Evolutionary conservation across 371 early-diverging fungal genomes (phyloP).

Genomic region (Haplosporangium sp.): DNA sequence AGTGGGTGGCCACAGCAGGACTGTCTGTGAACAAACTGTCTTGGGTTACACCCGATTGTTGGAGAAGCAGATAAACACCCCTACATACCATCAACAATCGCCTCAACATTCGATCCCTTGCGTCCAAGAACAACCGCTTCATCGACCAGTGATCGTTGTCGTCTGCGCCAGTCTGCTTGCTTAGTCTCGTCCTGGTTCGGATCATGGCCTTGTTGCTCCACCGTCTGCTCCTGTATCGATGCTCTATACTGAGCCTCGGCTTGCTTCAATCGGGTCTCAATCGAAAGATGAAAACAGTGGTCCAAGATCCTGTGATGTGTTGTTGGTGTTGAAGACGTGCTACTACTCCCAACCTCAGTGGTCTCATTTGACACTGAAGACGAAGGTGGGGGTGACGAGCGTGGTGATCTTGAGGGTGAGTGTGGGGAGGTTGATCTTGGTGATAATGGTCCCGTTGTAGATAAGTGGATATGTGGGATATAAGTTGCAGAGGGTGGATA

Average conservation of each 20-base stretch:
- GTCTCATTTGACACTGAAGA: neutral
- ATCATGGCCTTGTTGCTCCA: conserved; percentile 27
- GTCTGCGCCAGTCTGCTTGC: conserved; percentile 40
- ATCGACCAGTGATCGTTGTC: conserved; percentile 46
- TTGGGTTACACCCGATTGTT: conserved; percentile 16
- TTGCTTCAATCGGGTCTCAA: conserved; percentile 66
- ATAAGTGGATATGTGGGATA: conserved; percentile 17
- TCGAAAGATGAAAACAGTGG: conserved; percentile 68
- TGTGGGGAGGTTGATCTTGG: conserved; percentile 14
- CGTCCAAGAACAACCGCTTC: conserved; percentile 53
- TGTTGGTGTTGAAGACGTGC: conserved; percentile 52
- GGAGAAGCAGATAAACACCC: neutral
- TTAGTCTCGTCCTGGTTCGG: conserved; percentile 4
- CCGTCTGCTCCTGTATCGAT: conserved; percentile 36
- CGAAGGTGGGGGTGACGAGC: conserved; percentile 26
- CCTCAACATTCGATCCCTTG: conserved; percentile 51
- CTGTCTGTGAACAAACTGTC: conserved; percentile 5
- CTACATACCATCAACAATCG: conserved; percentile 46
- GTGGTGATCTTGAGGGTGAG: conserved; percentile 30
- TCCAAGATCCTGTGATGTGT: conserved; percentile 73
- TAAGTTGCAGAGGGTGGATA: conserved; percentile 44
- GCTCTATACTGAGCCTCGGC: conserved; percentile 57
- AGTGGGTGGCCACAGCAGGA: neutral
- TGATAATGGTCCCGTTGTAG: conserved; percentile 5
- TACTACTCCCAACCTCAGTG: neutral